Percentiles rank a stretch among this genome's conserved stretches.
phyloP scores from a whole-genome alignment of 2,329 filamentous ascomycete genomes.

The Neonectria hederae region DNA sequence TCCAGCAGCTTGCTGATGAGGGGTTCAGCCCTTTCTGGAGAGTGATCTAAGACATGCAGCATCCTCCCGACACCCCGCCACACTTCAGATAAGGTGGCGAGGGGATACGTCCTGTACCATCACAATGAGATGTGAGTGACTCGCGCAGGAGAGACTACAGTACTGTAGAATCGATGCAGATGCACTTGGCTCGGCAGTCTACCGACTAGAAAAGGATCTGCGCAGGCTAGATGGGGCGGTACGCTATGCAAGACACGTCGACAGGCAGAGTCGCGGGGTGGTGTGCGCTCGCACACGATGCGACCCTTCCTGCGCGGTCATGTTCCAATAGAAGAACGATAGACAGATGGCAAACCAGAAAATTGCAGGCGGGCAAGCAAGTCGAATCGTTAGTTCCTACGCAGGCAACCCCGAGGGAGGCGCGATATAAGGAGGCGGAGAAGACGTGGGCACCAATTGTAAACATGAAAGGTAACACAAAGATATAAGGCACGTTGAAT shows the following conservation, averaged over 20 bases:
- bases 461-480: not conserved
- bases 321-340: slow-evolving; percentile 6
- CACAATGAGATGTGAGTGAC: not conserved
- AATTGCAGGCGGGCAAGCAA: not conserved
- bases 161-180: not conserved
- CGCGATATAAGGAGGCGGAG: not conserved
- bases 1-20: not conserved
- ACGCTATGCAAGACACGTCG: slow-evolving; percentile 25
- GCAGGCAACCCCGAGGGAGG: too few relatives aligned
- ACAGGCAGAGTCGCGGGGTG: slow-evolving; percentile 14
- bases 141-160: not conserved
- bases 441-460: not conserved
- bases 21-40: not conserved
- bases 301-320: slow-evolving; percentile 4
- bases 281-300: slow-evolving; percentile 19
- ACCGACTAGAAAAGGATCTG: not conserved
- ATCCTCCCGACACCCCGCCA: not conserved
- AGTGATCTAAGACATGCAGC: slow-evolving; percentile 19
- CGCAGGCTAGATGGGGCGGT: not conserved
- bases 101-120: not conserved
- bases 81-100: not conserved
- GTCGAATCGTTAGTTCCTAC: slow-evolving; percentile 7
- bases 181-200: not conserved
- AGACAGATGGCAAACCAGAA: not conserved
- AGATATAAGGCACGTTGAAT: not conserved